Base-by-base conservation (phyloP, 352 stramenopile genomes). In the Phytopythium boreale region DNA sequence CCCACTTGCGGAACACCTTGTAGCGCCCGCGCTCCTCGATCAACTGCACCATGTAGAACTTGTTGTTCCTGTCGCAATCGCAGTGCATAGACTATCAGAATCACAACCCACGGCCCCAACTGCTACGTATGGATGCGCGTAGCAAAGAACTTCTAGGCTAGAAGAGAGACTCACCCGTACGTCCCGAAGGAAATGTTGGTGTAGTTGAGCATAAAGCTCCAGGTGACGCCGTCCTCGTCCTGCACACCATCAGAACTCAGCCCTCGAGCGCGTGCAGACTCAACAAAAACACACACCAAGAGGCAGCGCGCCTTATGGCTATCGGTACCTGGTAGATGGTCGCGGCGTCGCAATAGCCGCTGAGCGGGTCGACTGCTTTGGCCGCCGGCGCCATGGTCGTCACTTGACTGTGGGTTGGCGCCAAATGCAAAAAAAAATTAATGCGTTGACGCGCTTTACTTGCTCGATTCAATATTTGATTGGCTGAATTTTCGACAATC, bases 41-140 rank as follows among this genome's bases (percentile, higher is more conserved):
- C 62, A 91, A 63, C 69, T 91, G 82, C 51, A 86, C 60, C 78
- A 81, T 83, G 74, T 91, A 91, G 43, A 87, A 91, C 63, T 91
- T 91, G 68, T 91, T 91, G 77, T 87, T 89, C 3, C 82, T 90
- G 46, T 1, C 37, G 56, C 4, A 31, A n/a, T 17, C 20, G 19
- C 12, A 43, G 11, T 34, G 29, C 29, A 34, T 7, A 34, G 29
- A 8, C 29, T 34, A 34, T 34, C 4, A 34, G 29, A 34, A 34
- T 34, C 29, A 34, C 29, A 8, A 34, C 29, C 29, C 3, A 34
- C 29, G 29, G 7, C 29, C 22, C 10, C 19, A 26, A 4, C 10
- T 39, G 34, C 34, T 29, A 59, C 20, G 26, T 49, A 51, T 37
- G 29, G 6, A 56, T 24, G 20, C 11, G 43, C 3, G n/a, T n/a